Evolutionary conservation across 2,329 filamentous ascomycete species (phyloP), one percentile per base, ranked within the genome.

Genomic region (Alternaria sp.): DNA sequence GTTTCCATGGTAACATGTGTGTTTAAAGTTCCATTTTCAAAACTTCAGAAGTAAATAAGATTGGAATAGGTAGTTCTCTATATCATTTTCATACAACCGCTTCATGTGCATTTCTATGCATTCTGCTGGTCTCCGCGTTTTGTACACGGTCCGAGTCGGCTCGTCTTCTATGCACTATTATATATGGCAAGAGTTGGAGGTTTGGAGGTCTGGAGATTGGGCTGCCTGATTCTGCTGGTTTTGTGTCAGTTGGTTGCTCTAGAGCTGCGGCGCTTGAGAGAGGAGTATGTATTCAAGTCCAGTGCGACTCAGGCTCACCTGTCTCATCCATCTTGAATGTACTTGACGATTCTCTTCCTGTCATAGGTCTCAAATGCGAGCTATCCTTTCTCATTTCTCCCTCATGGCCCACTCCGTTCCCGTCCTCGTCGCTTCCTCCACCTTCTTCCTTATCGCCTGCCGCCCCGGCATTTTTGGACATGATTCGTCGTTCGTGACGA

Each of bases 131-230:
- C 3, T 30, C 9, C 28, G 3, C 28, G 9, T 30, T 1, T 30
- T 30, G 0, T 30, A 0, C 28, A 30, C 9, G 10, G 28, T 30
- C 28, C 9, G 28, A 30, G 0, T 30, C 9, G 28, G 5, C 9
- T 12, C 12, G 32, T 16, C 3, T 16, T 34, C 32, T 12, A 36
- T 36, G 0, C 12, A 16, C 32, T 0, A 16, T 2, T 16, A 0
- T 36, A 14, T 16, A 36, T 16, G 32, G 32, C 32, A 36, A 36
- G 14, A 0, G 7, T 14, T 16, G 32, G 5, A 16, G 6, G 32
- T 3, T 36, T 14, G 32, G 32, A 36, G 32, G 14, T 14, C 14
- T 14, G 32, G 32, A 36, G 32, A 16, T 36, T 3, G 12, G 32
- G 32, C 14, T 16, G 32, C 12, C 12, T 16, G 32, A 36, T 36